Evolutionary conservation across 148 eudicot genomes (phyloP).

Genomic region (Camellia japonica): DNA sequence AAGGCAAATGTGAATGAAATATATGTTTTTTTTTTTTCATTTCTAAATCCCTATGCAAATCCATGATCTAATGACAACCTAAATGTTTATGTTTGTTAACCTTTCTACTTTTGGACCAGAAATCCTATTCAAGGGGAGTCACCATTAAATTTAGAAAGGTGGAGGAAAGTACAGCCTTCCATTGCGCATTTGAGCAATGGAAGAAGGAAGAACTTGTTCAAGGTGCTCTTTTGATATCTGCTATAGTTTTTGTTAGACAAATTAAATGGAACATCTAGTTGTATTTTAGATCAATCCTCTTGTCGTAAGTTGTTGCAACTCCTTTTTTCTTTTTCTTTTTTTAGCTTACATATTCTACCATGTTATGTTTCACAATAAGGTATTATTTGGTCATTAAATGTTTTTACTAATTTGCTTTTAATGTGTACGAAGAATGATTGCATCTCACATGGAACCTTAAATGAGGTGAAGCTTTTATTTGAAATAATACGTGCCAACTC

Average conservation of each 20-base stretch:
- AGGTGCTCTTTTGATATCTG: constrained; percentile 56
- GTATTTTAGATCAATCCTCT: neutral
- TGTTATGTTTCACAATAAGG: constrained; percentile 18
- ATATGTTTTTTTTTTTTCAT: too few relatives aligned
- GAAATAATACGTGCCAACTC: constrained; percentile 2
- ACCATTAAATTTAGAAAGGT: constrained; percentile 61
- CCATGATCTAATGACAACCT: too few relatives aligned
- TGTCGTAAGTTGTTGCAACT: neutral
- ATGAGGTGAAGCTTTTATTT: neutral
- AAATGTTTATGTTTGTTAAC: constrained; percentile 9
- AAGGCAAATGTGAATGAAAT: too few relatives aligned
- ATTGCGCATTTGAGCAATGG: constrained; percentile 78
- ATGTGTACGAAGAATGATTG: neutral
- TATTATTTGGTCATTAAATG: neutral
- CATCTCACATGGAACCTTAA: neutral
- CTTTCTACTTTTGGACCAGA: constrained; percentile 37
- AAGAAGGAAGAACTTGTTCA: constrained; percentile 53
- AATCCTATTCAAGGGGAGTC: constrained; percentile 62
- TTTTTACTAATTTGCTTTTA: neutral
- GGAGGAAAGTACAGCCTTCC: constrained; percentile 75
- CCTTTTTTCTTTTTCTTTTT: constrained; percentile 12
- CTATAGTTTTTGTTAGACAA: neutral
- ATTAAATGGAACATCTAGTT: neutral
- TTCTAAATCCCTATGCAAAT: too few relatives aligned
- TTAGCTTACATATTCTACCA: neutral